These are phyloP conservation scores for Syzygium grande DNA, from an alignment of 345 rosid genomes.

Conservation along the genomic window DNA sequence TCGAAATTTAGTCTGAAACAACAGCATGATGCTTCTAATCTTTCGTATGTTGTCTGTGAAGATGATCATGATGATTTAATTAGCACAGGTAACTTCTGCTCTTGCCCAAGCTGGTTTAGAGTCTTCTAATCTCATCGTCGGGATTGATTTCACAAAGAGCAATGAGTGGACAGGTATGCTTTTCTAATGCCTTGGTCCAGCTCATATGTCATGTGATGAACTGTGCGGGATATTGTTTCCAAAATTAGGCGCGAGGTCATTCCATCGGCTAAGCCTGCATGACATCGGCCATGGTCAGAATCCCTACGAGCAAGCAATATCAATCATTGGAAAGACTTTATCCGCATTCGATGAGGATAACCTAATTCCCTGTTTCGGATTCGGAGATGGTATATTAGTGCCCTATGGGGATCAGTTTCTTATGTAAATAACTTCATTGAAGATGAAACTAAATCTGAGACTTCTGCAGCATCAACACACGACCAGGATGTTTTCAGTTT, in stretches of 20 bases:
- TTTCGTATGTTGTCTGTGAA: background rate
- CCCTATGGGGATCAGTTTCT: background rate
- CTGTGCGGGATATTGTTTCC: conserved; percentile 1
- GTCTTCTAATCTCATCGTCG: conserved; percentile 88
- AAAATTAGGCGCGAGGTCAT: conserved; percentile 58
- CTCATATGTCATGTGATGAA: background rate
- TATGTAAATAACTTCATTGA: background rate
- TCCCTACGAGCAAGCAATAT: conserved; percentile 78
- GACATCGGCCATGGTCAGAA: conserved; percentile 44
- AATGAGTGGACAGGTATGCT: conserved; percentile 80
- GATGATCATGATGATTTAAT: background rate
- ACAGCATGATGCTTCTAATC: background rate
- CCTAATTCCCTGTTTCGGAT: conserved; percentile 77
- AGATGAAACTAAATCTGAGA: background rate
- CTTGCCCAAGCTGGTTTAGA: conserved; percentile 77
- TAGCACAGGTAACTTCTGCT: conserved; percentile 59
- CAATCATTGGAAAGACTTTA: conserved; percentile 70
- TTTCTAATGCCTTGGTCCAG: background rate
- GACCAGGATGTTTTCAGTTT: background rate
- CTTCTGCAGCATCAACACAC: background rate
- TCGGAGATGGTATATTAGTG: conserved; percentile 45
- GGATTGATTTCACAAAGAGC: conserved; percentile 89
- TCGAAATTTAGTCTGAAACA: background rate
- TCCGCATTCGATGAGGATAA: conserved; percentile 76
- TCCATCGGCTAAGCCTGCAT: conserved; percentile 54